phyloP scores from a whole-genome alignment of 306 rosid genomes.

The Prinsepia uniflora region DNA sequence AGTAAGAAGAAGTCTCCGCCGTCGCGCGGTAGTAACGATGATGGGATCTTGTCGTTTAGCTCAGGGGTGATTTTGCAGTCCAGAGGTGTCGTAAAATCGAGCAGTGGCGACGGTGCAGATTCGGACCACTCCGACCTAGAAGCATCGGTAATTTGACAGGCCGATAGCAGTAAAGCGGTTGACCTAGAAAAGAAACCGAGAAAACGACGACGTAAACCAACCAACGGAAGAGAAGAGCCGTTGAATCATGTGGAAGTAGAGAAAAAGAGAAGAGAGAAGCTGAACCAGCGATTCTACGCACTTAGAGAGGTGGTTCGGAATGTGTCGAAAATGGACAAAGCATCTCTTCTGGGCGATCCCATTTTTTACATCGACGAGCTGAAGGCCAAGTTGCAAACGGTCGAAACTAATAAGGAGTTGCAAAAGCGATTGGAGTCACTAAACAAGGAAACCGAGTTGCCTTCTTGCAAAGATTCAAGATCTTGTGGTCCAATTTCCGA shows the following conservation, averaged over 20 bases:
- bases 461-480: conserved; percentile 26
- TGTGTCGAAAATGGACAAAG: conserved; percentile 97
- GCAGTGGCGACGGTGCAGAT: conserved; percentile 32
- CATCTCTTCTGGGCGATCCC: conserved; percentile 85
- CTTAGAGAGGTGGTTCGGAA: conserved; percentile 94
- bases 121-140: conserved; percentile 90
- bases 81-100: conserved; percentile 40
- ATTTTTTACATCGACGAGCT: conserved; percentile 82
- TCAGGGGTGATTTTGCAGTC: conserved; percentile 71
- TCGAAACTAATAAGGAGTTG: conserved; percentile 58
- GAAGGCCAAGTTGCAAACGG: conserved; percentile 54
- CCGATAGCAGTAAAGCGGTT: conserved; percentile 57
- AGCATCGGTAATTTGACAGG: conserved; percentile 76
- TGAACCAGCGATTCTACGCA: conserved; percentile 85
- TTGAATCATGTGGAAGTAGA: conserved; percentile 93
- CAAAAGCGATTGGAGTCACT: conserved; percentile 56
- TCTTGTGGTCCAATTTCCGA: conserved; percentile 28
- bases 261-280: conserved; percentile 88
- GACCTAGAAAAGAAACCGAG: conserved; percentile 89
- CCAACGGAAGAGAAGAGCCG: conserved; percentile 94
- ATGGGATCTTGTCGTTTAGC: conserved; percentile 88
- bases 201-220: conserved; percentile 91
- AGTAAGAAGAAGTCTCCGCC: conserved; percentile 67
- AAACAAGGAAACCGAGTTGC: conserved; percentile 35
- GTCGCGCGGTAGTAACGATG: conserved; percentile 71